Conservation (phyloP, 129 eudicot genomes). For the Smallanthus sonchifolius region DNA sequence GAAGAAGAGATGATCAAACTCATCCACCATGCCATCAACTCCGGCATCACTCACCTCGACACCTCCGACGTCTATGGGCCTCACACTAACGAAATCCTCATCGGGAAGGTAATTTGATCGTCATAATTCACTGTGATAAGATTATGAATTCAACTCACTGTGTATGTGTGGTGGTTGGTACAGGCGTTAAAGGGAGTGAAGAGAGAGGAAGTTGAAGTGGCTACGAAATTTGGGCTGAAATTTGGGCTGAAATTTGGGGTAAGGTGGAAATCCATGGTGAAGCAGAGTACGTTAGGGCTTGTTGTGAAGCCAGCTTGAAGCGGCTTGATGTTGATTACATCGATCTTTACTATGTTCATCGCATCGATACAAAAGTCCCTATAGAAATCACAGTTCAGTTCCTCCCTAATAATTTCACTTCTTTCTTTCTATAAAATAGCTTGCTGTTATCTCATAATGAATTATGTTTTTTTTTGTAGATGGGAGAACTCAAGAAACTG, state of each 20-base stretch:
- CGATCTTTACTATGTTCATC: conserved; percentile 57
- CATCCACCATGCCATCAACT: conserved; percentile 47
- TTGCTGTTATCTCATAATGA: too few species aligned
- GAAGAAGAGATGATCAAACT: conserved; percentile 41
- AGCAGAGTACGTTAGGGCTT: conserved; percentile 52
- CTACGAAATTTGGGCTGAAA: conserved; percentile 61
- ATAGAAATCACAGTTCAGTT: conserved; percentile 47
- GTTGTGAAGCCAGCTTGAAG: conserved; percentile 62
- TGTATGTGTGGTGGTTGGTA: too few species aligned
- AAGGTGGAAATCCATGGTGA: conserved; percentile 29
- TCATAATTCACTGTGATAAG: background rate
- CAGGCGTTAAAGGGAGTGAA: conserved; percentile 64
- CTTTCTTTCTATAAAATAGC: too few species aligned
- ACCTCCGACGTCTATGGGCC: conserved; percentile 59
- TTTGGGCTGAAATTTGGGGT: background rate
- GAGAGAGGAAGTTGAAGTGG: conserved; percentile 56
- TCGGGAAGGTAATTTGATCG: conserved; percentile 35
- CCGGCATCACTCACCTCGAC: conserved; percentile 48
- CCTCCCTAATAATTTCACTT: too few species aligned
- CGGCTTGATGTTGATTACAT: conserved; percentile 58
- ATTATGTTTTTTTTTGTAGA: conserved; percentile 36
- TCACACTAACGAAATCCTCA: conserved; percentile 42
- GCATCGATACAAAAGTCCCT: conserved; percentile 44
- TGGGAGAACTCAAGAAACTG: conserved; percentile 65
- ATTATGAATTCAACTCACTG: background rate